Evolutionary conservation across 2,329 filamentous ascomycete species (phyloP), one percentile per base, ranked within the genome.

Genomic region (Zymoseptoria tritici): DNA sequence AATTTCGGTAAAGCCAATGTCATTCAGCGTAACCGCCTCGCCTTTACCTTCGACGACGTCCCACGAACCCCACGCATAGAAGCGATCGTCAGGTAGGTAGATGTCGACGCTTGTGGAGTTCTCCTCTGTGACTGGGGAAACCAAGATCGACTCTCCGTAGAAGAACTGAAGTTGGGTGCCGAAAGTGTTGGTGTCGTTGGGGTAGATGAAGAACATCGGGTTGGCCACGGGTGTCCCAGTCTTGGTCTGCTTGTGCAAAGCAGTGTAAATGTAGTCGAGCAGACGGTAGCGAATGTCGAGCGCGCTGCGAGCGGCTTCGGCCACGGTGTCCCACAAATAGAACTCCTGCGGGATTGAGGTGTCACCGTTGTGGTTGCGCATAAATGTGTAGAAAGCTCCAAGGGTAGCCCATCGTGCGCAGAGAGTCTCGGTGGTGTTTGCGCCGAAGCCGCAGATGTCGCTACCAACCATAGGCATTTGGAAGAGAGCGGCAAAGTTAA

Each of bases 231-330:
- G 87, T 2, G 79, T 80, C 26, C 89, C 89, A 52, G 81, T 79
- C 13, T 76, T 67, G 19, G 78, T 80, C 70, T 89, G 82, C 58
- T 76, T 74, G 69, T 85, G 77, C 66, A 90, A 78, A 0, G 84
- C 83, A 1, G 88, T 91, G 78, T 92, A 91, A 60, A 89, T 79
- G 75, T 91, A 91, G 67, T 91, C 88, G 7, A 91, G 78, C 20
- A 92, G 78, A 26, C 82, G 80, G 75, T 91, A 91, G 19, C 89
- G 82, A 50, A 85, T 84, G 29, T 81, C 81, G 66, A 91, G 90
- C 13, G 85, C 86, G 60, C 83, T 85, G 58, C 81, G 81, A 0
- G 87, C 87, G 0, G 86, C 85, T 6, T 80, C 74, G 0, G 86
- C 78, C 4, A 89, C 86, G 1, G 77, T 73, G 0, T 78, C 75